phyloP scores from a whole-genome alignment of 2,329 filamentous ascomycete species.

The Magnaporthiopsis poae region DNA sequence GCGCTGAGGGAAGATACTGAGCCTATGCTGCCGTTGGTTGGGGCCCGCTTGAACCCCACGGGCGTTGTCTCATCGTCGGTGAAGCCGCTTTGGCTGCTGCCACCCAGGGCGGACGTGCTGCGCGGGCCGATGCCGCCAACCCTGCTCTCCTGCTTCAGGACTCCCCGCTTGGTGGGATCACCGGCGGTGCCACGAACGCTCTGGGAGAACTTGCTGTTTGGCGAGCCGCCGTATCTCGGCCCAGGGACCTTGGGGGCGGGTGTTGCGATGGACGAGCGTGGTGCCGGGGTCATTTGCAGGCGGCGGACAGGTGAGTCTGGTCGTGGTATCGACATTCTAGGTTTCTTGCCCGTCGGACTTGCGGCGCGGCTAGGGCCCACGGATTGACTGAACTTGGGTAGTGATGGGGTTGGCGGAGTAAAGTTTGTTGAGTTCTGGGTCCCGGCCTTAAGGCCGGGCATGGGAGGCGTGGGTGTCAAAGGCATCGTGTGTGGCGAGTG shows the following conservation, averaged over 20 bases:
- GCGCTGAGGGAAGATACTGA: constrained; percentile 46
- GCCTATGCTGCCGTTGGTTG: constrained; percentile 43
- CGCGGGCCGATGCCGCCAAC: constrained; percentile 45
- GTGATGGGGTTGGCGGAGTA: constrained; percentile 54
- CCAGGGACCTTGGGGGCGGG: constrained; percentile 41
- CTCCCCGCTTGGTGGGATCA: constrained; percentile 47
- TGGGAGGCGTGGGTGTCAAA: constrained; percentile 59
- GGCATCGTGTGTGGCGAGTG: constrained; percentile 45
- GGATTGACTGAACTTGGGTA: constrained; percentile 81
- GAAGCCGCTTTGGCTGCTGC: constrained; percentile 29
- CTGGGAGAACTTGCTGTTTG: constrained; percentile 52
- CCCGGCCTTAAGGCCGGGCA: constrained; percentile 42
- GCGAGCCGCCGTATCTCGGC: constrained; percentile 51
- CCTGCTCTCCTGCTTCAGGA: constrained; percentile 33
- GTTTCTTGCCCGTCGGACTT: constrained; percentile 58
- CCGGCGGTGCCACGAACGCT: constrained; percentile 52
- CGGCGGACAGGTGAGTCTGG: constrained; percentile 77
- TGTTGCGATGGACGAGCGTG: constrained; percentile 48
- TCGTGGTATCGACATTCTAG: constrained; percentile 69
- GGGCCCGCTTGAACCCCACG: constrained; percentile 38
- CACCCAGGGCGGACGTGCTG: constrained; percentile 50
- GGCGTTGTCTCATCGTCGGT: constrained; percentile 51
- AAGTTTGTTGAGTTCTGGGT: constrained; percentile 50
- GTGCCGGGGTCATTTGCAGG: constrained; percentile 52
- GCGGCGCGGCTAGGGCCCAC: constrained; percentile 64